phyloP scores from a whole-genome alignment of 805 yeast species.

The Cyberlindnera amylophila region DNA sequence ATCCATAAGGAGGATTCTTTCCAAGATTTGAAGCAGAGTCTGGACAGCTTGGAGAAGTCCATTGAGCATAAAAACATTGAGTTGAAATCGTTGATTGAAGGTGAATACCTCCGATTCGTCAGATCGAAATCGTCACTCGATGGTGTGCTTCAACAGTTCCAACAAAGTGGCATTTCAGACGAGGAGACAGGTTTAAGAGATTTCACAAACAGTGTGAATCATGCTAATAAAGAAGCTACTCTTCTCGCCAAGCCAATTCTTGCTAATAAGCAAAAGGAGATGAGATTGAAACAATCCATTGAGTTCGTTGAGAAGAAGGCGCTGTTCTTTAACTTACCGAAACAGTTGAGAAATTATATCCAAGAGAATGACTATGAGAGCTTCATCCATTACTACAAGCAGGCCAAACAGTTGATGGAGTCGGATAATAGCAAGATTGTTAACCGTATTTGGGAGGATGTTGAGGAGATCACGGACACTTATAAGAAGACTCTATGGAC shows the following conservation, averaged over 20 bases:
- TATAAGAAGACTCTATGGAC: constrained; percentile 56
- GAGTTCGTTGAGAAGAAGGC: constrained; percentile 49
- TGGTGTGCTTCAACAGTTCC: constrained; percentile 51
- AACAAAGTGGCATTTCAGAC: constrained; percentile 31
- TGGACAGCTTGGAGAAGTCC: constrained; percentile 45
- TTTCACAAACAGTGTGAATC: constrained; percentile 39
- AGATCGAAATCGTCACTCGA: constrained; percentile 62
- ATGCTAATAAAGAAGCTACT: constrained; percentile 50
- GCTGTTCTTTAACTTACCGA: constrained; percentile 55
- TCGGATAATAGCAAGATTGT: constrained; percentile 36
- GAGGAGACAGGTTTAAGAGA: constrained; percentile 29
- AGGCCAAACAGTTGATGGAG: constrained; percentile 37
- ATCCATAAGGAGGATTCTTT: constrained; percentile 55
- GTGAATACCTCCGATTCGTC: constrained; percentile 62
- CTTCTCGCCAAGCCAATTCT: constrained; percentile 57
- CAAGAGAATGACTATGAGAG: constrained; percentile 52
- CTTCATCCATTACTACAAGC: constrained; percentile 52
- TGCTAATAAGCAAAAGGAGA: constrained; percentile 44
- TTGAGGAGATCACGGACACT: constrained; percentile 47
- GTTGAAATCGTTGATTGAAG: constrained; percentile 47
- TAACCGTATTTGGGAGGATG: constrained; percentile 52
- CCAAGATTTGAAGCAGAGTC: constrained; percentile 43
- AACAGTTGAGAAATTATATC: constrained; percentile 39
- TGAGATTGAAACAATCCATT: constrained; percentile 46
- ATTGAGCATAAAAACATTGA: constrained; percentile 47